These are phyloP conservation scores for Groenewaldozyma tartarivorans DNA, from an alignment of 805 yeast genomes.

Conservation along the genomic window DNA sequence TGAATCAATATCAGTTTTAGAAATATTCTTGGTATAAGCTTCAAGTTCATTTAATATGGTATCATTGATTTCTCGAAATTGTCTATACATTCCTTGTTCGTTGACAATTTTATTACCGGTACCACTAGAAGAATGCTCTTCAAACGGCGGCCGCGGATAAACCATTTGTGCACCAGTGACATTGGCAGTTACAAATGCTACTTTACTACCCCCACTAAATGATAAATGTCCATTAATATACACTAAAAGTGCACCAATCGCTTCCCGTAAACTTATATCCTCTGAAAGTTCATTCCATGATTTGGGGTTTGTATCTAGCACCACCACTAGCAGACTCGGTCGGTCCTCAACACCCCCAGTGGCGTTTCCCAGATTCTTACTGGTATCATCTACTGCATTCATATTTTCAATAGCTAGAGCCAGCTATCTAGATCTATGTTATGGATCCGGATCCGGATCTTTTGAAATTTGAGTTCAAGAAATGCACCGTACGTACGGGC, in stretches of 20 bases:
- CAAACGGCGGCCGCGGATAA: slow-evolving; percentile 62
- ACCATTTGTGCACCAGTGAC: slow-evolving; percentile 58
- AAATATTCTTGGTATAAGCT: slow-evolving; percentile 32
- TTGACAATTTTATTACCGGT: slow-evolving; percentile 13
- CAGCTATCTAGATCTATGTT: slow-evolving; percentile 1
- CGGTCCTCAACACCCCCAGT: slow-evolving; percentile 42
- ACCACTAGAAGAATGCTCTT: slow-evolving; percentile 2
- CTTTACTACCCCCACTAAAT: slow-evolving; percentile 71
- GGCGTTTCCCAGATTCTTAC: slow-evolving; percentile 16
- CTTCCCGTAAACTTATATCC: slow-evolving; percentile 43
- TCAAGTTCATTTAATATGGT: slow-evolving; percentile 53
- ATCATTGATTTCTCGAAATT: slow-evolving; percentile 72
- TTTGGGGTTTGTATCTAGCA: slow-evolving; percentile 67
- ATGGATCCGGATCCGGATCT: slow-evolving; percentile 45
- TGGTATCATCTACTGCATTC: slow-evolving; percentile 29
- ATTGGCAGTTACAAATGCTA: slow-evolving; percentile 71
- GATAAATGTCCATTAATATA: slow-evolving; percentile 83
- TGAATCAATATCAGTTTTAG: slow-evolving; percentile 19
- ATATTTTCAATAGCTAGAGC: slow-evolving; percentile 9
- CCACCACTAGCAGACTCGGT: slow-evolving; percentile 71
- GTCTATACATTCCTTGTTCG: slow-evolving; percentile 66
- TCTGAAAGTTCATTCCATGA: slow-evolving; percentile 44
- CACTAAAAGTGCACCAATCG: slow-evolving; percentile 58
- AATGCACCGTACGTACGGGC: too few relatives aligned
- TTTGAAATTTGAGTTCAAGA: slow-evolving; percentile 77